A percentile compares a stretch with the other conserved stretches of the same genome.
These are phyloP conservation scores for Neoascochyta sp. DNA, from an alignment of 2,329 filamentous ascomycete species.

Conservation along the genomic window DNA sequence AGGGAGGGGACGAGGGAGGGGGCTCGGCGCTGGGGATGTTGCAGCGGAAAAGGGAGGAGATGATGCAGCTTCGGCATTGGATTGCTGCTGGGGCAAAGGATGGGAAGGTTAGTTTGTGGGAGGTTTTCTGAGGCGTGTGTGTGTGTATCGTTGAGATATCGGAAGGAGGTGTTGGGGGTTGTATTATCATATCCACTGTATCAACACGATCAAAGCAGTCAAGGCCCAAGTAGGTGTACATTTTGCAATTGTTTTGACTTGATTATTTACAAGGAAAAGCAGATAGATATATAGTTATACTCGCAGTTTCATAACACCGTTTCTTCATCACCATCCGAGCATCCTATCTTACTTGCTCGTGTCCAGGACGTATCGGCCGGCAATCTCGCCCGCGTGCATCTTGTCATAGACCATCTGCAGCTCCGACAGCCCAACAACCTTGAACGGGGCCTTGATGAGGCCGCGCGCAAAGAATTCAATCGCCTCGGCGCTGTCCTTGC, in stretches of 20 bases:
- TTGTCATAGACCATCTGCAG: slow-evolving; percentile 76
- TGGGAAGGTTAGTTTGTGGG: slow-evolving; percentile 92
- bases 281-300: too few relatives aligned
- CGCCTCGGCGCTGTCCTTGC: slow-evolving; percentile 81
- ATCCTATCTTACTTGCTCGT: slow-evolving; percentile 47
- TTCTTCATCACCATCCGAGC: too few relatives aligned
- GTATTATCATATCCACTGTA: too few relatives aligned
- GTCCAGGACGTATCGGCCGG: slow-evolving; percentile 77
- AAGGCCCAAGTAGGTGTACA: too few relatives aligned
- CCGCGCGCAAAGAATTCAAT: slow-evolving; percentile 85
- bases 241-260: too few relatives aligned
- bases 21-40: slow-evolving; percentile 20
- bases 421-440: slow-evolving; percentile 76
- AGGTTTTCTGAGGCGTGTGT: slow-evolving; percentile 70
- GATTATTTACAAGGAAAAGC: too few relatives aligned
- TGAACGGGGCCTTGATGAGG: slow-evolving; percentile 81
- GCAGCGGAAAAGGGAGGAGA: slow-evolving; percentile 41
- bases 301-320: too few relatives aligned
- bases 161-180: too few relatives aligned
- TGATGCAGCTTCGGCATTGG: slow-evolving; percentile 76
- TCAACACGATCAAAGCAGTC: too few relatives aligned
- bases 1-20: too few relatives aligned
- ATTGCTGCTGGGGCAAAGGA: slow-evolving; percentile 88
- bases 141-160: too few relatives aligned
- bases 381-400: slow-evolving; percentile 63